Conservation (phyloP, 2,329 filamentous ascomycete genomes). For the Trichoderma simmonsii region DNA sequence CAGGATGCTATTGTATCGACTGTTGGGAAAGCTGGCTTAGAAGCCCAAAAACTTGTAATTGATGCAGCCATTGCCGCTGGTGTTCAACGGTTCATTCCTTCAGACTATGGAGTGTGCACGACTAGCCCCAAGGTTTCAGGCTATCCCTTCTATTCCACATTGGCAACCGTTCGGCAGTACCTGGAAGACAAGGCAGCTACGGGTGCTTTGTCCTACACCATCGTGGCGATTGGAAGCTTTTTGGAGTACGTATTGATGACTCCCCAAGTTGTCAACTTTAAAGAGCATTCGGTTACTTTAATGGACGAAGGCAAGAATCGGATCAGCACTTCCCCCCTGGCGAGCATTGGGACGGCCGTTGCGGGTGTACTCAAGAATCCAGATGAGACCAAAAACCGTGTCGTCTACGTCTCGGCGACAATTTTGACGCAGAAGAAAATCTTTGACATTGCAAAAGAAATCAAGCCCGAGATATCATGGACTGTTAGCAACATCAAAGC, state of each 20-base stretch:
- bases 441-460: not conserved
- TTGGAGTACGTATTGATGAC: not conserved
- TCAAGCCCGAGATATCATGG: not conserved
- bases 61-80: slow-evolving; percentile 1
- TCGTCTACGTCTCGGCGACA: not conserved
- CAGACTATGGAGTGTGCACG: not conserved
- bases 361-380: not conserved
- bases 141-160: not conserved
- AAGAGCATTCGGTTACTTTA: not conserved
- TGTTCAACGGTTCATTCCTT: not conserved
- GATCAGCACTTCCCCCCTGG: not conserved
- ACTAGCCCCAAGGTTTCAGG: not conserved
- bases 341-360: not conserved
- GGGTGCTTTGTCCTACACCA: not conserved
- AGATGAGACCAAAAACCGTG: not conserved
- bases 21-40: not conserved
- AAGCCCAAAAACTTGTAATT: not conserved
- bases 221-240: not conserved
- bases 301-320: not conserved
- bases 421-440: not conserved
- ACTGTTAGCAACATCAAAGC: not conserved
- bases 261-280: not conserved
- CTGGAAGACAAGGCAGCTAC: not conserved
- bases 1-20: not conserved
- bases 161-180: not conserved